Percentiles rank a stretch among this genome's conserved stretches.
Conservation (phyloP, 768 basidiomycete species). For the Amanita subjunquillea region DNA sequence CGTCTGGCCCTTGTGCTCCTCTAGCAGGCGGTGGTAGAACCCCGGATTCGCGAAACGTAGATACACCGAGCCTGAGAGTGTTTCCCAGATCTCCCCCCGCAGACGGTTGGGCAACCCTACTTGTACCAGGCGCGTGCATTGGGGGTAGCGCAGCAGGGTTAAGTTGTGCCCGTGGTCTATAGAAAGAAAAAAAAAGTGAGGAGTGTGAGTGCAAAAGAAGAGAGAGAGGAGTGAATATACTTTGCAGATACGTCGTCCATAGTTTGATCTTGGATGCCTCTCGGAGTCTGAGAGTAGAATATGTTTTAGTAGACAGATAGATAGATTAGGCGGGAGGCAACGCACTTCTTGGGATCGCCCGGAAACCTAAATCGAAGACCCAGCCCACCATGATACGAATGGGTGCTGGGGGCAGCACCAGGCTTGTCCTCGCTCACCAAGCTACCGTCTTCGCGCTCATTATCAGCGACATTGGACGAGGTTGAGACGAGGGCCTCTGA, state of each 20-base stretch:
- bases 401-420: too few species aligned
- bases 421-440: too few species aligned
- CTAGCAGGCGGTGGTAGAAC: slow-evolving; percentile 64
- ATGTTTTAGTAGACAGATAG: slow-evolving; percentile 6
- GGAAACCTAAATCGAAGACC: slow-evolving; percentile 84
- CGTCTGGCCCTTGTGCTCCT: slow-evolving; percentile 73
- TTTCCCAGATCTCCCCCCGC: slow-evolving; percentile 98
- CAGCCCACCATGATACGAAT: slow-evolving; percentile 62
- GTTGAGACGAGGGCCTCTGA: too few species aligned
- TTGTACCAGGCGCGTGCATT: slow-evolving; percentile 94
- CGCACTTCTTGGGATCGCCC: slow-evolving; percentile 85
- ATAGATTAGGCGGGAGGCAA: background rate
- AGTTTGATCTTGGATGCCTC: slow-evolving; percentile 94
- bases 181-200: slow-evolving; percentile 7
- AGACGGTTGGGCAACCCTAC: slow-evolving; percentile 93
- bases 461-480: too few species aligned
- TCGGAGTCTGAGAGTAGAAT: slow-evolving; percentile 42
- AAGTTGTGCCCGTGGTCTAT: slow-evolving; percentile 88
- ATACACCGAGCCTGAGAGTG: slow-evolving; percentile 87
- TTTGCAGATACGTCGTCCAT: slow-evolving; percentile 80
- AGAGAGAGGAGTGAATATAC: slow-evolving; percentile 29
- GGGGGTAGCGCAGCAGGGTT: slow-evolving; percentile 90
- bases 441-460: too few species aligned
- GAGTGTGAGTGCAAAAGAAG: background rate
- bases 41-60: slow-evolving; percentile 85